Percentiles rank a stretch among this genome's conserved stretches.
Evolutionary conservation across 1,284 basidiomycete species (phyloP).

Genomic region (Grifola frondosa): DNA sequence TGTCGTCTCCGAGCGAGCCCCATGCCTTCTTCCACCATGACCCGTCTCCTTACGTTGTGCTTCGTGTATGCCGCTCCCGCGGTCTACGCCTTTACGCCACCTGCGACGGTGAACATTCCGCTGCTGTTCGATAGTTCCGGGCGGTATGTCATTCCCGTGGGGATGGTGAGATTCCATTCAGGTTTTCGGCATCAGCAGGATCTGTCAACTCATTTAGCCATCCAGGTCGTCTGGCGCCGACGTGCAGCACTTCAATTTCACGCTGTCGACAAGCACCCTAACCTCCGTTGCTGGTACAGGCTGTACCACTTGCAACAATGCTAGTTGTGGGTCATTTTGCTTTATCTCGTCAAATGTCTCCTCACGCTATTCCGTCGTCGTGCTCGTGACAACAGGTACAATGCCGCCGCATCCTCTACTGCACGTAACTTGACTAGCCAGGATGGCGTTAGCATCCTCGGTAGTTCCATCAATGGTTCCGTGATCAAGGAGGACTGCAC

Average conservation of each 20-base stretch:
- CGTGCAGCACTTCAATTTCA: slow-evolving; percentile 39
- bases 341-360: background rate
- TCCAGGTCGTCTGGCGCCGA: slow-evolving; percentile 20
- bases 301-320: slow-evolving; percentile 33
- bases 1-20: too few species aligned
- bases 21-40: slow-evolving; percentile 13
- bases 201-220: background rate
- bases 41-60: slow-evolving; percentile 11
- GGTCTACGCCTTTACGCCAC: slow-evolving; percentile 13
- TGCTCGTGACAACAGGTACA: slow-evolving; percentile 28
- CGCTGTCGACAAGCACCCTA: slow-evolving; percentile 38
- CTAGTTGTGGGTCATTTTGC: slow-evolving; percentile 27
- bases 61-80: slow-evolving; percentile 11
- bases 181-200: background rate
- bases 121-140: slow-evolving; percentile 22
- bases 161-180: slow-evolving; percentile 17
- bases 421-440: slow-evolving; percentile 22
- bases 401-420: slow-evolving; percentile 30
- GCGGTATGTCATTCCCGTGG: slow-evolving; percentile 18
- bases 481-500: slow-evolving; percentile 38
- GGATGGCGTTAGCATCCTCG: slow-evolving; percentile 25
- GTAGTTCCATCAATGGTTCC: slow-evolving; percentile 24
- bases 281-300: slow-evolving; percentile 35
- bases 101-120: slow-evolving; percentile 14
- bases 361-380: background rate